Percentiles rank a stretch among this genome's conserved stretches.
phyloP scores from a whole-genome alignment of 2,329 filamentous ascomycete species.

The Paramyrothecium sp. region DNA sequence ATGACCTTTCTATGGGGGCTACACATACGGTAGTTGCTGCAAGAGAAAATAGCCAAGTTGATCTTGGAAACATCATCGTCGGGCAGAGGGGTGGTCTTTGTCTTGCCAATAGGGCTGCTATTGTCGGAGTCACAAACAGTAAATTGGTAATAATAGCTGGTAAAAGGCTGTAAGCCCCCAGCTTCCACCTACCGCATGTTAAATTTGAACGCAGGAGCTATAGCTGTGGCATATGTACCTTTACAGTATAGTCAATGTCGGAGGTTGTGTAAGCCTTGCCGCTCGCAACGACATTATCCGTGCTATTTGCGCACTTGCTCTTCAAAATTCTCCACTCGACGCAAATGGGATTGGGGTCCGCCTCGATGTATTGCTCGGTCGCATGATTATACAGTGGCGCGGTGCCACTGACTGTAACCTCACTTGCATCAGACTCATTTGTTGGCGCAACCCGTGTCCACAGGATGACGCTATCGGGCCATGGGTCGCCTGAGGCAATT shows the following conservation, averaged over 20 bases:
- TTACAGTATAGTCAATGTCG: conserved; percentile 74
- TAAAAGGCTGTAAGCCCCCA: conserved; percentile 58
- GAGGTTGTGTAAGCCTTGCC: conserved; percentile 68
- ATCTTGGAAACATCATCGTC: conserved; percentile 56
- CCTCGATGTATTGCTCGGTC: conserved; percentile 44
- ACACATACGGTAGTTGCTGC: conserved; percentile 56
- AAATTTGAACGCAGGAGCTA: background rate
- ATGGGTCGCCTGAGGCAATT: conserved; percentile 48
- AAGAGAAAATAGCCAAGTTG: conserved; percentile 68
- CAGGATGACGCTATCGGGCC: conserved; percentile 57
- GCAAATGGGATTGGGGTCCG: conserved; percentile 56
- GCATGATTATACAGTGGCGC: conserved; percentile 45
- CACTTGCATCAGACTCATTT: conserved; percentile 33
- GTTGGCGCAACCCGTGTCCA: conserved; percentile 48
- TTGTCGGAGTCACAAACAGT: conserved; percentile 62
- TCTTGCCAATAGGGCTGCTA: conserved; percentile 62
- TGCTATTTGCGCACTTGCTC: conserved; percentile 25
- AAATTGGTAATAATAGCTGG: conserved; percentile 69
- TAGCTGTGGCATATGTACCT: conserved; percentile 38
- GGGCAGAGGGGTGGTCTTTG: conserved; percentile 64
- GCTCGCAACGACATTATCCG: conserved; percentile 41
- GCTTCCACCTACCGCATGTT: conserved; percentile 56
- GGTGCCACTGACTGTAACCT: conserved; percentile 40
- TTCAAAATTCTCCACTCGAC: conserved; percentile 62
- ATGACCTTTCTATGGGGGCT: no score